Conservation (phyloP, 805 yeast genomes). For the Metschnikowia gruessii region DNA sequence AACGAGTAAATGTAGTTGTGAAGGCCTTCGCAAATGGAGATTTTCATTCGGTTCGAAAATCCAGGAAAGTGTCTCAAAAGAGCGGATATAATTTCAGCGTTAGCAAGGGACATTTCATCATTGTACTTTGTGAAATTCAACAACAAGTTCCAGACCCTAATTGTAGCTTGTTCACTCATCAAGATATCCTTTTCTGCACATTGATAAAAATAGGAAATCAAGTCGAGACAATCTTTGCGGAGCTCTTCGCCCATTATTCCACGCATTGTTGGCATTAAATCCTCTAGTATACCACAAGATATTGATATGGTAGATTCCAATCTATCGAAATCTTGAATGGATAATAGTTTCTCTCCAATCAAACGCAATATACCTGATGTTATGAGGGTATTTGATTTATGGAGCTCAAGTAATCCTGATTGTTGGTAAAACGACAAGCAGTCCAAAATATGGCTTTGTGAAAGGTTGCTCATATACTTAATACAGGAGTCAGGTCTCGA, state of each 20-base stretch:
- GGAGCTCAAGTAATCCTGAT: background rate
- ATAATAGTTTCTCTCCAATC: constrained; percentile 33
- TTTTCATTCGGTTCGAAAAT: constrained; percentile 22
- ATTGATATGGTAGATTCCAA: constrained; percentile 33
- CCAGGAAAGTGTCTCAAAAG: constrained; percentile 20
- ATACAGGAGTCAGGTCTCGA: constrained; percentile 1
- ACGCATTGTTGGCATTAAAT: background rate
- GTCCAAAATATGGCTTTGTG: background rate
- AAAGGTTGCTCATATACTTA: background rate
- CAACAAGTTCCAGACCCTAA: constrained; percentile 32
- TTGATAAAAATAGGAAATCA: constrained; percentile 43
- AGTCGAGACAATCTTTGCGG: constrained; percentile 45
- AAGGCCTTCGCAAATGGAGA: constrained; percentile 19
- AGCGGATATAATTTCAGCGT: constrained; percentile 14
- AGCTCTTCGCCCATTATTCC: background rate
- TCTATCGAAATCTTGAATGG: constrained; percentile 33
- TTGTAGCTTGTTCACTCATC: constrained; percentile 33
- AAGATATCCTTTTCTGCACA: constrained; percentile 42
- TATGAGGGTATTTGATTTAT: background rate
- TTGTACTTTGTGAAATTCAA: constrained; percentile 24
- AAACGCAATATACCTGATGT: constrained; percentile 21
- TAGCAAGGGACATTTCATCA: constrained; percentile 25
- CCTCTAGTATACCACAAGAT: constrained; percentile 3
- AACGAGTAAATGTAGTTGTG: constrained; percentile 9
- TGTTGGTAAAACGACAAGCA: constrained; percentile 4